These are phyloP conservation scores for Epichloe gansuensis DNA, from an alignment of 2,329 filamentous ascomycete genomes.

Conservation along the genomic window DNA sequence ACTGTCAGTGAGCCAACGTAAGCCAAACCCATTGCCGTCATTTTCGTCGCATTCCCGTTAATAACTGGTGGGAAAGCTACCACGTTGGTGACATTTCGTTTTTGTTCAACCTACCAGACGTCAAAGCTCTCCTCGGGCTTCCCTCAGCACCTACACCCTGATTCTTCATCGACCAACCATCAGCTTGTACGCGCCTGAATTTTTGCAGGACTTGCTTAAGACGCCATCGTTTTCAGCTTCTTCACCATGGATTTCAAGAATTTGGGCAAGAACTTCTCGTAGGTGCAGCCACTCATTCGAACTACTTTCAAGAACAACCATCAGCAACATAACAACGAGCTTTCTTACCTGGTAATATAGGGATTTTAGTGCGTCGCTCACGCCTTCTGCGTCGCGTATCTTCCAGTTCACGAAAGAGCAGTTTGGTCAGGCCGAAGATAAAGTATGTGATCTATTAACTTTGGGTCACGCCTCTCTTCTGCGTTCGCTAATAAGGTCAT, in stretches of 20 bases:
- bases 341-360: slow-evolving; percentile 20
- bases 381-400: slow-evolving; percentile 83
- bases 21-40: no score
- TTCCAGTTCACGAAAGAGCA: slow-evolving; percentile 98
- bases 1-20: no score
- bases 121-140: not conserved
- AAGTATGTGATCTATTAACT: slow-evolving; percentile 36
- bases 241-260: slow-evolving; percentile 46
- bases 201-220: not conserved
- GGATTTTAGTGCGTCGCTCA: slow-evolving; percentile 65
- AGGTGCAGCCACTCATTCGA: slow-evolving; percentile 13
- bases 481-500: slow-evolving; percentile 7
- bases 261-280: slow-evolving; percentile 44
- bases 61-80: no score
- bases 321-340: slow-evolving; percentile 2
- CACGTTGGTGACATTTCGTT: no score
- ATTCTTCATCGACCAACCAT: not conserved
- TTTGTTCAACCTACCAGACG: no score
- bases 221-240: not conserved
- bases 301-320: not conserved
- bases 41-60: no score
- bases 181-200: not conserved
- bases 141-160: no score
- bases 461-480: not conserved
- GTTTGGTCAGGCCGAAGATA: slow-evolving; percentile 87